Evolutionary conservation across 805 yeast genomes (phyloP).

Genomic region (Candida boleticola): DNA sequence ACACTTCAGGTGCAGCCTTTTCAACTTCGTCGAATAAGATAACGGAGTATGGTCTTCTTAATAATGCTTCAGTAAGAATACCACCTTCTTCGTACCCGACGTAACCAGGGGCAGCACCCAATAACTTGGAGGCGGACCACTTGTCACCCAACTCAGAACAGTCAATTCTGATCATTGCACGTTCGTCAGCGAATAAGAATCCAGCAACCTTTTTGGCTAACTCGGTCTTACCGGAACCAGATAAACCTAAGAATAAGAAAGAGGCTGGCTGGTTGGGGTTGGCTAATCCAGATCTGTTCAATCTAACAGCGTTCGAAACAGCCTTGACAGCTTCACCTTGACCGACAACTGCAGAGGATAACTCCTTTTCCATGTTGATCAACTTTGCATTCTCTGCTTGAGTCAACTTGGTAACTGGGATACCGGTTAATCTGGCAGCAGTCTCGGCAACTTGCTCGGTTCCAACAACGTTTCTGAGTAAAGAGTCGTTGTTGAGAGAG

Average conservation of each 20-base stretch:
- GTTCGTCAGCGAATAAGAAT: constrained; percentile 92
- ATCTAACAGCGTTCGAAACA: constrained; percentile 90
- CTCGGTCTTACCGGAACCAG: constrained; percentile 98
- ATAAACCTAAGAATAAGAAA: constrained; percentile 88
- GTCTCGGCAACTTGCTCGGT: constrained; percentile 94
- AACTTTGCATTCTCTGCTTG: constrained; percentile 94
- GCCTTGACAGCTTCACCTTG: constrained; percentile 95
- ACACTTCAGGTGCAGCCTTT: constrained; percentile 97
- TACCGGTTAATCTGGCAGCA: constrained; percentile 94
- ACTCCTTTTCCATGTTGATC: constrained; percentile 89
- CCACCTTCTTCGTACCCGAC: constrained; percentile 99
- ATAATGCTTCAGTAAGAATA: constrained; percentile 84
- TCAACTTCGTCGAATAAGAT: constrained; percentile 95
- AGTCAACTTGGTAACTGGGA: constrained; percentile 90
- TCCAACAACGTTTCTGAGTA: constrained; percentile 89
- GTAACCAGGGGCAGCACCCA: constrained; percentile 95
- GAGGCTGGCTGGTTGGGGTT: constrained; percentile 97
- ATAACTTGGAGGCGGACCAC: constrained; percentile 88
- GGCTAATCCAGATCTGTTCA: constrained; percentile 90
- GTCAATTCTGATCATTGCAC: constrained; percentile 95
- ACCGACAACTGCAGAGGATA: constrained; percentile 85
- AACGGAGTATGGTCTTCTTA: constrained; percentile 94
- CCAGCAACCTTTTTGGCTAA: constrained; percentile 96
- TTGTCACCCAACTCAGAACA: constrained; percentile 96
- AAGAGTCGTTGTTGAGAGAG: constrained; percentile 46